Evolutionary conservation across 441 rosid genomes (phyloP).

Genomic region (Gossypium gossypioides): DNA sequence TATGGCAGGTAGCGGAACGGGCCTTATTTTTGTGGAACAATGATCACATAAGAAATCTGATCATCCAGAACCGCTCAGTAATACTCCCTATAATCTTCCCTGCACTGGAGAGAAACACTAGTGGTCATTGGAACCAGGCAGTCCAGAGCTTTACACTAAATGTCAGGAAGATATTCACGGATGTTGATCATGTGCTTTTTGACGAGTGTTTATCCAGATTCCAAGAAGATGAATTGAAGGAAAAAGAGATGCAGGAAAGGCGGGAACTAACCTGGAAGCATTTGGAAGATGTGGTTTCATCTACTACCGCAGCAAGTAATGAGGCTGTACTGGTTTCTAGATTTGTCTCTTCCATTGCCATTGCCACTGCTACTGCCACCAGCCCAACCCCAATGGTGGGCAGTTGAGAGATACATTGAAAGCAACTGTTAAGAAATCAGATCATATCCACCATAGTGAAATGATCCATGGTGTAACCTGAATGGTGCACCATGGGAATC

Average conservation of each 20-base stretch:
- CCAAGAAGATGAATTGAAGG: conserved; percentile 55
- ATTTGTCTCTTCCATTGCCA: conserved; percentile 43
- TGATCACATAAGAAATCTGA: conserved; percentile 70
- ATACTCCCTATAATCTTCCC: conserved; percentile 75
- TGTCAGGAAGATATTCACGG: conserved; percentile 65
- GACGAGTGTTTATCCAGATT: conserved; percentile 60
- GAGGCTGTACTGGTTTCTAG: conserved; percentile 55
- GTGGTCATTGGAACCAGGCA: conserved; percentile 81
- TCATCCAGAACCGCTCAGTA: conserved; percentile 50
- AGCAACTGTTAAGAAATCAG: conserved; percentile 10
- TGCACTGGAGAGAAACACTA: conserved; percentile 63
- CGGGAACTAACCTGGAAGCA: conserved; percentile 61
- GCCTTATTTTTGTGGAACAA: conserved; percentile 90
- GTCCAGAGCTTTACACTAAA: conserved; percentile 79
- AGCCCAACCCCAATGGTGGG: conserved; percentile 32
- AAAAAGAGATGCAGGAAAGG: conserved; percentile 38
- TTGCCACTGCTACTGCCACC: conserved; percentile 26
- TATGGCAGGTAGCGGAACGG: conserved; percentile 76
- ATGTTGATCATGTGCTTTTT: conserved; percentile 57
- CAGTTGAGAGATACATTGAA: conserved; percentile 30
- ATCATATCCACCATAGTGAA: conserved; percentile 4
- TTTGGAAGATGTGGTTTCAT: conserved; percentile 66
- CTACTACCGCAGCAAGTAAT: conserved; percentile 41
- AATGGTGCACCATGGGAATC: conserved; percentile 6
- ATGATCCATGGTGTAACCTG: background rate